These are phyloP conservation scores for Helichrysum umbraculigerum DNA, from an alignment of 129 eudicot genomes.

Conservation along the genomic window DNA sequence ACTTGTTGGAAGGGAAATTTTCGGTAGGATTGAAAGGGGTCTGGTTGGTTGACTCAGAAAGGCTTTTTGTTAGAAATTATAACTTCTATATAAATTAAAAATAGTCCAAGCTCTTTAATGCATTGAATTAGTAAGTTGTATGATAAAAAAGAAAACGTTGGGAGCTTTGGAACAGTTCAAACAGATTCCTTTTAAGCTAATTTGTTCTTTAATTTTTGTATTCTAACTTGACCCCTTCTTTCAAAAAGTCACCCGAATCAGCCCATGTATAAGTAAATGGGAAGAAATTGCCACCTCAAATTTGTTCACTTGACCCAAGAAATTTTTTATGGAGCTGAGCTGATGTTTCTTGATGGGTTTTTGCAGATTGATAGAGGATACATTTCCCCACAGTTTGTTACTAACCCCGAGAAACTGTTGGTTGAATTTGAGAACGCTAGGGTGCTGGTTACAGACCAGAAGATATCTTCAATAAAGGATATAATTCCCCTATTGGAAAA, in stretches of 20 bases:
- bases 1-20: not conserved
- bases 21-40: not conserved
- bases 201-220: no score
- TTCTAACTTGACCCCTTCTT: no score
- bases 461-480: slow-evolving; percentile 73
- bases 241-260: no score
- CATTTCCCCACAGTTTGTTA: slow-evolving; percentile 77
- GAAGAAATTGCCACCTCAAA: not conserved
- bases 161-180: no score
- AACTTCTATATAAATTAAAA: no score
- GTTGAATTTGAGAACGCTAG: slow-evolving; percentile 79
- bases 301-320: not conserved
- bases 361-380: slow-evolving; percentile 81
- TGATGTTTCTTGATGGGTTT: slow-evolving; percentile 12
- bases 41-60: not conserved
- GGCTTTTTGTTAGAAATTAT: not conserved
- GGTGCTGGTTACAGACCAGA: slow-evolving; percentile 71
- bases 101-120: not conserved
- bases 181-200: no score
- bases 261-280: not conserved
- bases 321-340: not conserved
- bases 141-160: no score
- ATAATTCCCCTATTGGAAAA: slow-evolving; percentile 71
- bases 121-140: not conserved
- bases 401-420: slow-evolving; percentile 63